Percentiles rank a stretch among this genome's conserved stretches.
phyloP scores from a whole-genome alignment of 2,329 filamentous ascomycete species.

The Aspergillus chevalieri region DNA sequence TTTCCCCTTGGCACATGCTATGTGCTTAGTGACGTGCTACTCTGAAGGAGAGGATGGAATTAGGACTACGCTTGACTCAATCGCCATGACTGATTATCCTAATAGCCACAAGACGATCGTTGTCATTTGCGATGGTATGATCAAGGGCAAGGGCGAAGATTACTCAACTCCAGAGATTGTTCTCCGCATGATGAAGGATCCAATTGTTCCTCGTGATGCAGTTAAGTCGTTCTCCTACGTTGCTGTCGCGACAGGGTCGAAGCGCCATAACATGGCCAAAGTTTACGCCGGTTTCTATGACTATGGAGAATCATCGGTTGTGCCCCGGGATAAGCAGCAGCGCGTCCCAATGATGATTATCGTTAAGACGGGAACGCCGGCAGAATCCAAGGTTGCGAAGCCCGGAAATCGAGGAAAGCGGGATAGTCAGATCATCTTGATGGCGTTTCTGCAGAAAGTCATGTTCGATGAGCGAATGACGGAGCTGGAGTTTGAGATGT shows the following conservation, averaged over 20 bases:
- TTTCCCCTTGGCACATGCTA: slow-evolving; percentile 85
- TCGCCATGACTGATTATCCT: slow-evolving; percentile 95
- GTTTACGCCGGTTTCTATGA: slow-evolving; percentile 98
- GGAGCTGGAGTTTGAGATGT: slow-evolving; percentile 98
- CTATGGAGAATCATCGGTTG: slow-evolving; percentile 73
- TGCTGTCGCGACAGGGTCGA: slow-evolving; percentile 88
- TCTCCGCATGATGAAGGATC: slow-evolving; percentile 90
- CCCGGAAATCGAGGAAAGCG: slow-evolving; percentile 97
- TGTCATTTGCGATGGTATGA: slow-evolving; percentile 93
- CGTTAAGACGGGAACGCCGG: slow-evolving; percentile 91
- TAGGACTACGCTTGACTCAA: slow-evolving; percentile 88
- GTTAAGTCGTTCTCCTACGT: slow-evolving; percentile 93
- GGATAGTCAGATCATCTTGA: slow-evolving; percentile 97
- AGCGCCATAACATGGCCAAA: slow-evolving; percentile 99
- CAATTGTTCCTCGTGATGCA: slow-evolving; percentile 69
- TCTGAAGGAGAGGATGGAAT: slow-evolving; percentile 92
- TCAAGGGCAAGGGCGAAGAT: slow-evolving; percentile 88
- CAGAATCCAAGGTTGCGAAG: slow-evolving; percentile 73
- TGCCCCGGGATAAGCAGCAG: slow-evolving; percentile 83
- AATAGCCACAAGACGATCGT: slow-evolving; percentile 98
- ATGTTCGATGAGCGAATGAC: slow-evolving; percentile 99
- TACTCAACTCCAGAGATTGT: slow-evolving; percentile 85
- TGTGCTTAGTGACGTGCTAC: slow-evolving; percentile 93
- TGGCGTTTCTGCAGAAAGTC: slow-evolving; percentile 99
- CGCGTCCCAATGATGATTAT: slow-evolving; percentile 96